A percentile compares a stretch with the other conserved stretches of the same genome.
Conservation (phyloP, 257 asterid species). For the Solanum ossicruentum region DNA sequence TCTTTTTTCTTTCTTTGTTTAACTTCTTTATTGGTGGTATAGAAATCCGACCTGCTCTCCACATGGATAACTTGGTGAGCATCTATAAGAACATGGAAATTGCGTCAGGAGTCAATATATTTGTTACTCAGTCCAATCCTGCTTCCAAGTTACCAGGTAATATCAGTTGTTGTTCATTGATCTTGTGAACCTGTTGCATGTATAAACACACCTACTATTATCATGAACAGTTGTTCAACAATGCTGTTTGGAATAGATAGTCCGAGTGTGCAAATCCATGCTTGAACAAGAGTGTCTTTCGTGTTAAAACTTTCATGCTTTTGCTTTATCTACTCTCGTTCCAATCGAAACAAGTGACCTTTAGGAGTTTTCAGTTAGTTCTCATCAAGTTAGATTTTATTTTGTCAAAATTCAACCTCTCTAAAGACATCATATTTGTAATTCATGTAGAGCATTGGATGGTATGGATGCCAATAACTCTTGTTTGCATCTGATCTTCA, state of each 20-base stretch:
- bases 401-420: not conserved
- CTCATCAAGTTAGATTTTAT: not conserved
- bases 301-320: not conserved
- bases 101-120: conserved; percentile 53
- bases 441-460: not conserved
- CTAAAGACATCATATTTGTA: not conserved
- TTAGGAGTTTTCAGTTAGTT: not conserved
- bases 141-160: conserved; percentile 43
- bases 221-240: not conserved
- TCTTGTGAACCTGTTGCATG: not conserved
- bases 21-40: not conserved
- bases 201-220: not conserved
- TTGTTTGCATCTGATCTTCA: not conserved
- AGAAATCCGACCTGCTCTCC: conserved; percentile 93
- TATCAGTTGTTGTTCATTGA: not conserved
- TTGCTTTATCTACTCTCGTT: not conserved
- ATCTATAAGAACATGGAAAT: conserved; percentile 91
- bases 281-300: not conserved
- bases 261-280: not conserved
- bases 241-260: not conserved
- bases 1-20: not conserved
- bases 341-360: not conserved
- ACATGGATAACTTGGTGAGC: conserved; percentile 84
- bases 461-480: not conserved
- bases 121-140: conserved; percentile 43